A percentile compares a stretch with the other conserved stretches of the same genome.
These are phyloP conservation scores for Nidularia sp. DNA, from an alignment of 768 basidiomycete genomes.

Conservation along the genomic window DNA sequence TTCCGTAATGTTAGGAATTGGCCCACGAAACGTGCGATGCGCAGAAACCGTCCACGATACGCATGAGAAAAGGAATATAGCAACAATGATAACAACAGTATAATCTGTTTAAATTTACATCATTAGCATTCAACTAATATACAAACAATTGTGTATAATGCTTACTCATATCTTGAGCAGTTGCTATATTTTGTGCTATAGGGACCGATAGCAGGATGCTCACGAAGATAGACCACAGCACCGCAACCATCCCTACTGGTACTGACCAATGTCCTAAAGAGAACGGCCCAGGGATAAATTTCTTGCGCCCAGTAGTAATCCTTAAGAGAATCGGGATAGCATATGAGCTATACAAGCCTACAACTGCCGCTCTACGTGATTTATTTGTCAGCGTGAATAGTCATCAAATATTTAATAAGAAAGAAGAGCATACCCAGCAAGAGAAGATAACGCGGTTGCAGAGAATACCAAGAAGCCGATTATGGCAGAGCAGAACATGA, in stretches of 20 bases:
- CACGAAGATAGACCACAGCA: not conserved
- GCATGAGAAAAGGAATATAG: not conserved
- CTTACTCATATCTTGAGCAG: not conserved
- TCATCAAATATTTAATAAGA: not conserved
- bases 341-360: not conserved
- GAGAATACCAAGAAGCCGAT: constrained; percentile 29
- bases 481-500: constrained; percentile 19
- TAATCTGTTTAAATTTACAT: not conserved
- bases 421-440: constrained; percentile 22
- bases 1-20: not conserved
- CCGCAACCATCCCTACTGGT: not conserved
- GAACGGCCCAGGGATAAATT: not conserved
- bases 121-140: not conserved
- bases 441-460: constrained; percentile 21
- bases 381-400: not conserved
- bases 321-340: not conserved
- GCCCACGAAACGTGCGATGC: not conserved
- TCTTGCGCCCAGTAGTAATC: not conserved
- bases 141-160: not conserved
- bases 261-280: not conserved
- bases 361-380: not conserved
- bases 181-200: not conserved
- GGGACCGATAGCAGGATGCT: not conserved
- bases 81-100: not conserved
- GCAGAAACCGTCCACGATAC: not conserved